Evolutionary conservation across 2,329 filamentous ascomycete species (phyloP).

Genomic region (Colletotrichum sp.): DNA sequence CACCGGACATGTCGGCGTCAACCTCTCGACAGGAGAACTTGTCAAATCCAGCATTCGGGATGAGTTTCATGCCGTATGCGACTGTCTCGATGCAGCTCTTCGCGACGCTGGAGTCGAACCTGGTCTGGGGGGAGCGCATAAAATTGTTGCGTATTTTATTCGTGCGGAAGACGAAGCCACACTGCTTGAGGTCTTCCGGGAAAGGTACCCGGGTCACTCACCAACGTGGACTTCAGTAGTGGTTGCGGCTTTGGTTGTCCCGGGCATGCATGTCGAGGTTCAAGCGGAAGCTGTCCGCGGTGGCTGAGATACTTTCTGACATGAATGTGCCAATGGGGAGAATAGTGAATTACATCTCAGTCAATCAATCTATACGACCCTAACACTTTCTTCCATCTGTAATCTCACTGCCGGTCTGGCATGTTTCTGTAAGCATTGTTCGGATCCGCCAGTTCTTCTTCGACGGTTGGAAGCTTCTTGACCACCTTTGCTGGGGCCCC

Average conservation of each 20-base stretch:
- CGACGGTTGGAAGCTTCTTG: conserved; percentile 19
- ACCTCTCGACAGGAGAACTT: conserved; percentile 20
- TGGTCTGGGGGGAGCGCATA: conserved; percentile 19
- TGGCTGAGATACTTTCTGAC: not conserved
- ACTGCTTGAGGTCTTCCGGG: conserved; percentile 13
- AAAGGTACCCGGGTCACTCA: conserved; percentile 9
- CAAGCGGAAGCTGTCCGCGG: conserved; percentile 19
- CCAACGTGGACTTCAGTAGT: conserved; percentile 24
- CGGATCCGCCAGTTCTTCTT: conserved; percentile 30
- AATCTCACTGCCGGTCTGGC: conserved; percentile 20
- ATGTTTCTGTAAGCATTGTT: conserved; percentile 30
- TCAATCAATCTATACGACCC: not conserved
- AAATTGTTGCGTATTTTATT: conserved; percentile 21
- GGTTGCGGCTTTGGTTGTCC: conserved; percentile 20
- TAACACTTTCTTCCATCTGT: not conserved
- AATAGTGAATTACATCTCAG: no score
- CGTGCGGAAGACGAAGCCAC: conserved; percentile 19
- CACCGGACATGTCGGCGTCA: conserved; percentile 21
- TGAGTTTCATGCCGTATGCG: conserved; percentile 22
- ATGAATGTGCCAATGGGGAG: not conserved
- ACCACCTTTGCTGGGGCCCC: conserved; percentile 39
- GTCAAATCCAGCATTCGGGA: conserved; percentile 12
- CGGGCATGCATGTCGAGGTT: conserved; percentile 21
- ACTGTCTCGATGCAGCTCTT: conserved; percentile 24
- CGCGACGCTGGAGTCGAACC: conserved; percentile 15